Evolutionary conservation across 805 yeast genomes (phyloP).

Genomic region (Yarrowia yakushimensis): DNA sequence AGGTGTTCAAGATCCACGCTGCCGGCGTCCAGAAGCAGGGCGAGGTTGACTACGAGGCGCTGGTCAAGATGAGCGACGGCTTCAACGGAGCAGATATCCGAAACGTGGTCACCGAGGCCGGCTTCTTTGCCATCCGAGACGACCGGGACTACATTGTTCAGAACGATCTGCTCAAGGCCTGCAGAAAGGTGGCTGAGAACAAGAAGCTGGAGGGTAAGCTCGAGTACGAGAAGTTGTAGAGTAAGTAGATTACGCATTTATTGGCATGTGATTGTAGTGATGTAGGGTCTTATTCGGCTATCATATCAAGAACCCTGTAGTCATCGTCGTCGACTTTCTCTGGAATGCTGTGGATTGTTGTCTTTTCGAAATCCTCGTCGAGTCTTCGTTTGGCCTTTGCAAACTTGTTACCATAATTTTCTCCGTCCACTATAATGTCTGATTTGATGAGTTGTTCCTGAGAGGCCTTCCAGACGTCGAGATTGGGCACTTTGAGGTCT

Average conservation of each 20-base stretch:
- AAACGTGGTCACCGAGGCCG: constrained; percentile 97
- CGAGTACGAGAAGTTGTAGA: constrained; percentile 91
- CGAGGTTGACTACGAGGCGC: constrained; percentile 94
- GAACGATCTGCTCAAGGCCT: constrained; percentile 95
- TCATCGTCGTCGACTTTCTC: constrained; percentile 8
- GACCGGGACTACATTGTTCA: constrained; percentile 94
- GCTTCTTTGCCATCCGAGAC: constrained; percentile 95
- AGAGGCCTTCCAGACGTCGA: constrained; percentile 42
- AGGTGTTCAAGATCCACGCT: constrained; percentile 90
- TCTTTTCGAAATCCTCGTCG: constrained; percentile 34
- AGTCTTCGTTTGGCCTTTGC: constrained; percentile 45
- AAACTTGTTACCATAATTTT: constrained; percentile 45
- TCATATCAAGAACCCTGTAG: background rate
- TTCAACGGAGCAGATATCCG: constrained; percentile 98
- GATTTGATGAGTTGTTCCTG: constrained; percentile 40
- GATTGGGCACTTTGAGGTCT: constrained; percentile 37
- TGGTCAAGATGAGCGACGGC: constrained; percentile 98
- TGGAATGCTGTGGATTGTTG: background rate
- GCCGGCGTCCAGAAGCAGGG: constrained; percentile 82
- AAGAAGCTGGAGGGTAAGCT: constrained; percentile 95
- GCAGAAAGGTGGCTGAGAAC: constrained; percentile 92
- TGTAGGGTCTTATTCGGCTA: too few species aligned
- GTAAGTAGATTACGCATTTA: background rate
- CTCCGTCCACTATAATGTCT: constrained; percentile 43
- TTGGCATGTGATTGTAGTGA: background rate